Conservation (phyloP, 2,329 filamentous ascomycete genomes). For the Diaporthe vaccinii region DNA sequence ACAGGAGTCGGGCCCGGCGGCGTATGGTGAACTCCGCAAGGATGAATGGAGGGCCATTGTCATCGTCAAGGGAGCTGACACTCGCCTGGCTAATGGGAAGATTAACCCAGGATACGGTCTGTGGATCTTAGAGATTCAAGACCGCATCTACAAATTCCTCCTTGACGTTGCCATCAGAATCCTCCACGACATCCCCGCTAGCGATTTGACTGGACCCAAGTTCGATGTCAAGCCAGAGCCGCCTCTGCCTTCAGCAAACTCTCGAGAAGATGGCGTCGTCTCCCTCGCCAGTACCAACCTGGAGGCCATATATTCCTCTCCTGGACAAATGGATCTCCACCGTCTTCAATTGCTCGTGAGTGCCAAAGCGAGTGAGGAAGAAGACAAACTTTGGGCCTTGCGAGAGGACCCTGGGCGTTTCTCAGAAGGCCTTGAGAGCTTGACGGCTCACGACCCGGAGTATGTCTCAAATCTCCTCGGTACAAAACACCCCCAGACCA, state of each 20-base stretch:
- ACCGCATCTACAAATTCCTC: background rate
- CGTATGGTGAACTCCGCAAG: background rate
- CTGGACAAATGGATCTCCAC: background rate
- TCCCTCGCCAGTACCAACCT: background rate
- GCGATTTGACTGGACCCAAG: background rate
- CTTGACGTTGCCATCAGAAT: background rate
- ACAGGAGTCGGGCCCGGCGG: background rate
- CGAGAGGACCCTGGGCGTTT: background rate
- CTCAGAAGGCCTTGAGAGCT: background rate
- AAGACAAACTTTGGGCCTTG: background rate
- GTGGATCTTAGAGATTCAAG: background rate
- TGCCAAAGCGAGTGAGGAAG: background rate
- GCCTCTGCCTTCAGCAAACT: background rate
- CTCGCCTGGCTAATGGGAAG: rapidly evolving
- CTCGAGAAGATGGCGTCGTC: background rate
- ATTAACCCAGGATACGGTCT: background rate
- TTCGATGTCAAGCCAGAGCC: background rate
- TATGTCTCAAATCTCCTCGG: background rate
- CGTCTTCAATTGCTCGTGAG: background rate
- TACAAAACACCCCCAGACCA: background rate
- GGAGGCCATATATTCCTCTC: background rate
- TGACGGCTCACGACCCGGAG: background rate
- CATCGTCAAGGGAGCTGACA: background rate
- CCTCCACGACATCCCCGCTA: background rate
- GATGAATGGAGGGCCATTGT: too few species aligned